These are phyloP conservation scores for Boletus vermiculosoides DNA, from an alignment of 768 basidiomycete species.

Conservation along the genomic window DNA sequence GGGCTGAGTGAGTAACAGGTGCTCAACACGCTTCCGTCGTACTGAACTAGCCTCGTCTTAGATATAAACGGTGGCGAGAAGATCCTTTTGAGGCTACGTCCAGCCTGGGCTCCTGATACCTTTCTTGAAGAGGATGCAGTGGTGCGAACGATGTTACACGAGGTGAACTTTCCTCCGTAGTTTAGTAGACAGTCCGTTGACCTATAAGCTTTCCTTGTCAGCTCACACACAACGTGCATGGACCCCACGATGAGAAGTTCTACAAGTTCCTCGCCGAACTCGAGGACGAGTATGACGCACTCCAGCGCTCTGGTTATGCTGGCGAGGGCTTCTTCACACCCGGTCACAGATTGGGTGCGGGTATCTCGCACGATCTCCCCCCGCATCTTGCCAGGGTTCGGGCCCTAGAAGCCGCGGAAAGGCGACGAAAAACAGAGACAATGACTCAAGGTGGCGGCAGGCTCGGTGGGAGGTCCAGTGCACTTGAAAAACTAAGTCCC, in stretches of 20 bases:
- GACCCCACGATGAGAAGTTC: constrained; percentile 85
- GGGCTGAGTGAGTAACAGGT: constrained; percentile 38
- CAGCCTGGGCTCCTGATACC: constrained; percentile 59
- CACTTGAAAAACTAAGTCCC: constrained; percentile 48
- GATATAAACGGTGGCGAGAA: constrained; percentile 79
- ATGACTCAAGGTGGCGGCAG: constrained; percentile 54
- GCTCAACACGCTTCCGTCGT: background rate
- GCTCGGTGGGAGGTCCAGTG: constrained; percentile 53
- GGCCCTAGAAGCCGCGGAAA: constrained; percentile 81
- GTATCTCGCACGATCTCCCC: constrained; percentile 66
- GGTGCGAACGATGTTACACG: constrained; percentile 86
- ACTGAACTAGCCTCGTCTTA: constrained; percentile 26
- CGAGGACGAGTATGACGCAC: constrained; percentile 81
- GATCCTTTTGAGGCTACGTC: constrained; percentile 82
- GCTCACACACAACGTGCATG: constrained; percentile 88
- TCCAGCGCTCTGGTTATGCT: constrained; percentile 78
- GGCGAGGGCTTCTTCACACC: constrained; percentile 87
- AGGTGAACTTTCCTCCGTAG: constrained; percentile 44
- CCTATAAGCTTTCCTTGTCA: constrained; percentile 29
- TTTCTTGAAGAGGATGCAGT: constrained; percentile 77
- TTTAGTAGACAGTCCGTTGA: background rate
- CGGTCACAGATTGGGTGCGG: constrained; percentile 69
- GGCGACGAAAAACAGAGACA: constrained; percentile 47
- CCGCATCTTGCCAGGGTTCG: constrained; percentile 61
- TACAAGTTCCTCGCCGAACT: constrained; percentile 70